Base-by-base conservation (phyloP, 805 yeast genomes). In the Pichia cephalocereana region DNA sequence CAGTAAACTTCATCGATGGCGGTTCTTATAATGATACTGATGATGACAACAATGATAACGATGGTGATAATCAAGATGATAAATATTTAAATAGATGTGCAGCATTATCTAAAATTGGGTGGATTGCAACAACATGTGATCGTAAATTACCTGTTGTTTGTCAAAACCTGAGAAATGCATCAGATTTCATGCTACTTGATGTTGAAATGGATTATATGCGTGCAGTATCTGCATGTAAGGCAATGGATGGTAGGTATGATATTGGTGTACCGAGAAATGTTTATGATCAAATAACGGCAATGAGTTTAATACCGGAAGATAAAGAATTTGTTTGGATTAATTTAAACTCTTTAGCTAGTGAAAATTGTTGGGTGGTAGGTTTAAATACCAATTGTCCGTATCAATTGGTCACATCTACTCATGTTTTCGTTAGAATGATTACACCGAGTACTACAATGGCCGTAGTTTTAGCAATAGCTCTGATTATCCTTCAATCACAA, bases 291-390 rank as follows among this genome's bases (percentile, higher is more conserved):
- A 50, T 45, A 4, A 51, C 49, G 48, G 54, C 71, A 18, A 48
- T 52, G 1, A 40, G 46, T 3, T 40, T 49, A 4, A 38, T 70
- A 27, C 54, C 56, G 0, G 38, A 46, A 0, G 51, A 56, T 3
- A 61, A 65, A 15, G 63, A 55, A 14, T 76, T 77, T 0, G 68
- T 79, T 0, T 90, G 97, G 97, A 76, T 88, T 4, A 88, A 87
- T 64, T 56, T 88, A 53, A 90, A 91, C 60, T 86, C 90, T 17
- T 72, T 91, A 23, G 76, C 86, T 1, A 79, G 81, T 19, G 66
- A 74, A 3, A 76, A 79, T 47, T 90, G 98, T 59, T 91, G 93
- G 90, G 89, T 89, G 6, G 96, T 96, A 1, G 96, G 96, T 0
- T 78, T 87, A 0, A 71, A 77, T 52, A 82, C 91, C 0, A 60